These are phyloP conservation scores for Aspergillus tanneri DNA, from an alignment of 2,329 filamentous ascomycete genomes.

Conservation along the genomic window DNA sequence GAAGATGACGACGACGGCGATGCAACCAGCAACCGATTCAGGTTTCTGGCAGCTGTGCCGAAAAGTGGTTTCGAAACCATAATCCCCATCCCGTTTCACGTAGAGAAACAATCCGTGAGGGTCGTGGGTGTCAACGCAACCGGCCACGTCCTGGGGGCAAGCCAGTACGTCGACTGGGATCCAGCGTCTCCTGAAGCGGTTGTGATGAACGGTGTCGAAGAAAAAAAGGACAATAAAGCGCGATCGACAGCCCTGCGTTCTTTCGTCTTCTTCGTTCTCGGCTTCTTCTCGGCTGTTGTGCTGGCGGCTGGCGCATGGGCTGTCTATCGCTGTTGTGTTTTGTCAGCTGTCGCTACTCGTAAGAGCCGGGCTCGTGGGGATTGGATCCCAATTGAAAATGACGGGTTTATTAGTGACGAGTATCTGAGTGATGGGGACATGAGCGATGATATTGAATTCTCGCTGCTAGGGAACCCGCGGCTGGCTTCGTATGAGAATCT, in stretches of 20 bases:
- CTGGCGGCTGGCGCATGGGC: slow-evolving; percentile 5
- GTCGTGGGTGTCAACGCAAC: slow-evolving; percentile 23
- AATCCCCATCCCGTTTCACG: slow-evolving; percentile 22
- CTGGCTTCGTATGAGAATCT: slow-evolving; percentile 3
- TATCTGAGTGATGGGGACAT: slow-evolving; percentile 16
- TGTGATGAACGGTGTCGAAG: slow-evolving; percentile 8
- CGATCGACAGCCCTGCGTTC: background rate
- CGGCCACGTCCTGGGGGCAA: slow-evolving; percentile 22
- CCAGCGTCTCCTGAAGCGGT: slow-evolving; percentile 16
- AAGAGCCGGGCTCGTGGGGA: background rate
- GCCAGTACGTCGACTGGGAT: slow-evolving; percentile 21
- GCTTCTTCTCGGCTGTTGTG: slow-evolving; percentile 1
- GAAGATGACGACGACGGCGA: background rate
- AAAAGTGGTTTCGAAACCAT: slow-evolving; percentile 32
- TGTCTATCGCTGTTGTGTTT: background rate
- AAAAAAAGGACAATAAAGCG: background rate
- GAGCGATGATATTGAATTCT: slow-evolving; percentile 13
- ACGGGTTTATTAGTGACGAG: slow-evolving; percentile 8
- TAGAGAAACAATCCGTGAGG: slow-evolving; percentile 17
- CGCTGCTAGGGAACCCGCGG: slow-evolving; percentile 10
- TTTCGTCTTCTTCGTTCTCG: slow-evolving; percentile 5
- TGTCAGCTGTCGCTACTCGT: background rate
- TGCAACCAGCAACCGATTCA: slow-evolving; percentile 10
- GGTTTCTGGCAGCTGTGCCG: slow-evolving; percentile 21
- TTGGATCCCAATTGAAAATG: slow-evolving; percentile 7